A percentile compares a stretch with the other conserved stretches of the same genome.
Evolutionary conservation across 2,329 filamentous ascomycete genomes (phyloP).

Genomic region (Fusarium veterinarium): DNA sequence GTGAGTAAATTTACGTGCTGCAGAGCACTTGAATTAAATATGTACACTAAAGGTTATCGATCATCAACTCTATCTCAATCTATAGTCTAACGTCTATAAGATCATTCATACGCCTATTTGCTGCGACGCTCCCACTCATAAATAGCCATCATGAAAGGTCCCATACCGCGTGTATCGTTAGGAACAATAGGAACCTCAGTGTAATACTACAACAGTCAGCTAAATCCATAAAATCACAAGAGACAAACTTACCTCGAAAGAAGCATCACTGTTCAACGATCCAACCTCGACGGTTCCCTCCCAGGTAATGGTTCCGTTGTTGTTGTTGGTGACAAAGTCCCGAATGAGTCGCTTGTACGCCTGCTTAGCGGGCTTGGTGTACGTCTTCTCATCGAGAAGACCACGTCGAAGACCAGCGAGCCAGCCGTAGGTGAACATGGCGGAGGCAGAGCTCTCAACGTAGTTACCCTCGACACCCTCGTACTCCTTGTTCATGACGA

Average conservation of each 20-base stretch:
- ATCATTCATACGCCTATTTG: slow-evolving; percentile 10
- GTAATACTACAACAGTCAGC: slow-evolving; percentile 40
- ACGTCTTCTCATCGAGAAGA: slow-evolving; percentile 40
- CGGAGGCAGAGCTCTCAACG: slow-evolving; percentile 68
- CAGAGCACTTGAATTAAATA: neutral
- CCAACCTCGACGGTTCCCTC: slow-evolving; percentile 65
- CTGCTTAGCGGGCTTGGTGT: slow-evolving; percentile 35
- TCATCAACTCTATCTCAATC: neutral
- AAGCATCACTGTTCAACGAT: slow-evolving; percentile 60
- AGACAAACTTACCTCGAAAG: slow-evolving; percentile 57
- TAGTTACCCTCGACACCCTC: slow-evolving; percentile 65
- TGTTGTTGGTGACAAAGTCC: slow-evolving; percentile 58
- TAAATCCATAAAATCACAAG: neutral
- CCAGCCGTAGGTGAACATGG: slow-evolving; percentile 67
- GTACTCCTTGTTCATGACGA: slow-evolving; percentile 64
- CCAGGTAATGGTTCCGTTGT: slow-evolving; percentile 61
- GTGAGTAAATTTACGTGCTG: neutral
- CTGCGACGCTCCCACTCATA: slow-evolving; percentile 44
- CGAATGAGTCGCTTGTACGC: slow-evolving; percentile 53
- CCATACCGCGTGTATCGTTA: slow-evolving; percentile 46
- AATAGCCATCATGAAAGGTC: slow-evolving; percentile 46
- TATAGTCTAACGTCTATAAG: slow-evolving; percentile 11
- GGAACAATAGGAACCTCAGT: slow-evolving; percentile 41
- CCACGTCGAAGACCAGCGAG: slow-evolving; percentile 55
- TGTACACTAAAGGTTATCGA: neutral